These are phyloP conservation scores for Dothistroma septosporum DNA, from an alignment of 2,329 filamentous ascomycete genomes.

Conservation along the genomic window DNA sequence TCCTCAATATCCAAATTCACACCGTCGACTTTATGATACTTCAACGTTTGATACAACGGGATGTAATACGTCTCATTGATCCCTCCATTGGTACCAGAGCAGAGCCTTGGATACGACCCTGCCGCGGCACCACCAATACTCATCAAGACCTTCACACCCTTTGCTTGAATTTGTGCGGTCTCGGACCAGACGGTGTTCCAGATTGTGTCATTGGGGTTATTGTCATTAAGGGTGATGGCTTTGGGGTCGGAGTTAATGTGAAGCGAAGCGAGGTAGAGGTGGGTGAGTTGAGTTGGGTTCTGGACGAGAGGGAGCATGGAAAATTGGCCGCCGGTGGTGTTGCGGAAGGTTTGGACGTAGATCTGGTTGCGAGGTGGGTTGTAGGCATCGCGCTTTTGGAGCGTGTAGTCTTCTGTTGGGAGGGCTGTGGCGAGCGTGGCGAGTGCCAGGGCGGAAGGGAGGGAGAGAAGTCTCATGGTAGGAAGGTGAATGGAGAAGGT, in stretches of 20 bases:
- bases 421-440: background rate
- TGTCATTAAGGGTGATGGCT: constrained; percentile 30
- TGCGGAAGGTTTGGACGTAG: constrained; percentile 30
- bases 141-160: constrained; percentile 31
- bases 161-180: constrained; percentile 22
- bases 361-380: constrained; percentile 20
- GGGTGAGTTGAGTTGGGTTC: constrained; percentile 27
- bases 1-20: constrained; percentile 34
- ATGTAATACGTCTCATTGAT: constrained; percentile 26
- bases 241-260: constrained; percentile 28
- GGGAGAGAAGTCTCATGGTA: background rate
- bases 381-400: constrained; percentile 13
- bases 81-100: constrained; percentile 14
- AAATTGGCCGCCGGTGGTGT: constrained; percentile 21
- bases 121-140: constrained; percentile 29
- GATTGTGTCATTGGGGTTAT: constrained; percentile 23
- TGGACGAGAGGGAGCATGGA: constrained; percentile 28
- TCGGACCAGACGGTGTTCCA: constrained; percentile 28
- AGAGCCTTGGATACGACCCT: constrained; percentile 27
- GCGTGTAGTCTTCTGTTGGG: background rate
- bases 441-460: background rate
- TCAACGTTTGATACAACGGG: constrained; percentile 25
- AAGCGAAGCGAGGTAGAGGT: constrained; percentile 29
- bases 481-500: background rate
- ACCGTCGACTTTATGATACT: constrained; percentile 26